phyloP scores from a whole-genome alignment of 2,329 filamentous ascomycete genomes.

The Ceratocystis huliohia region DNA sequence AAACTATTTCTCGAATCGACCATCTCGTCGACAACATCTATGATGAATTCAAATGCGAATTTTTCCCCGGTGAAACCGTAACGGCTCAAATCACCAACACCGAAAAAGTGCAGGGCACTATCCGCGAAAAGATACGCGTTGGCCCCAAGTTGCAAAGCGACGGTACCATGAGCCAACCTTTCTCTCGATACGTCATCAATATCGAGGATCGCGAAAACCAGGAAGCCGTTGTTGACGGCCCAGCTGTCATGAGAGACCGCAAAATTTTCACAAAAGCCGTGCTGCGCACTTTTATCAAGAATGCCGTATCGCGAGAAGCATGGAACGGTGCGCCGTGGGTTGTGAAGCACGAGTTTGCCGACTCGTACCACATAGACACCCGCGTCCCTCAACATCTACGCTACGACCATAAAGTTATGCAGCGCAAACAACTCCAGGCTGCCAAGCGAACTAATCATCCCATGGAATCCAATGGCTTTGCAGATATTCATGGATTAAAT shows the following conservation, averaged over 20 bases:
- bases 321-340: slow-evolving; percentile 97
- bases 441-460: slow-evolving; percentile 46
- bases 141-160: slow-evolving; percentile 49
- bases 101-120: slow-evolving; percentile 57
- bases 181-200: slow-evolving; percentile 69
- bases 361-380: slow-evolving; percentile 74
- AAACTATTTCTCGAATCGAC: slow-evolving; percentile 77
- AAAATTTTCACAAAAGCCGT: slow-evolving; percentile 93
- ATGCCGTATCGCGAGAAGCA: slow-evolving; percentile 78
- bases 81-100: slow-evolving; percentile 57
- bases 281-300: slow-evolving; percentile 85
- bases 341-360: slow-evolving; percentile 75
- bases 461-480: slow-evolving; percentile 33
- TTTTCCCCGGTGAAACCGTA: slow-evolving; percentile 79
- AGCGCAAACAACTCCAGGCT: slow-evolving; percentile 59
- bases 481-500: slow-evolving; percentile 22
- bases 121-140: slow-evolving; percentile 77
- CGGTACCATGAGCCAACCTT: slow-evolving; percentile 56
- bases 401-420: slow-evolving; percentile 65
- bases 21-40: slow-evolving; percentile 57
- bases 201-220: slow-evolving; percentile 54
- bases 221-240: slow-evolving; percentile 67
- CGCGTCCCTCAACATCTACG: slow-evolving; percentile 71
- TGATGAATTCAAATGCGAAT: slow-evolving; percentile 75
- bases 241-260: slow-evolving; percentile 73